Evolutionary conservation across 2,329 filamentous ascomycete genomes (phyloP).

Genomic region (Fusarium temperatum): DNA sequence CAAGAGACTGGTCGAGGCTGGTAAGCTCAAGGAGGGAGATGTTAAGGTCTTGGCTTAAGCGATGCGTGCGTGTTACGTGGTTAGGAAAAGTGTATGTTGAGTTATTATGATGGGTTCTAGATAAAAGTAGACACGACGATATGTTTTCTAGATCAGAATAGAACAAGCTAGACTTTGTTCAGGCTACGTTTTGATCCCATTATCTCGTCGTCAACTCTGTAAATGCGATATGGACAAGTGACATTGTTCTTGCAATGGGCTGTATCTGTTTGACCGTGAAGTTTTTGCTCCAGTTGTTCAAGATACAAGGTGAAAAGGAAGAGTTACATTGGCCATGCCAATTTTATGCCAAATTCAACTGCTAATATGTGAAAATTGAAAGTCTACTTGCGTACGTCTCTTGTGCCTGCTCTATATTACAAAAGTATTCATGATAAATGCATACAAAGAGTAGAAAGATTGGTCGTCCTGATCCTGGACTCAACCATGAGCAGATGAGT

Average conservation of each 20-base stretch:
- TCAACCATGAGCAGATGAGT: not conserved
- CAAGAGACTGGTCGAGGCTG: constrained; percentile 78
- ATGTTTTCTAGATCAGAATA: constrained; percentile 30
- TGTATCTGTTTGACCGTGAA: not conserved
- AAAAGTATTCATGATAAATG: not conserved
- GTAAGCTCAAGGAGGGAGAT: constrained; percentile 88
- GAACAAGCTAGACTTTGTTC: constrained; percentile 9
- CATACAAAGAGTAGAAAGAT: not conserved
- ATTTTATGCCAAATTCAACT: not conserved
- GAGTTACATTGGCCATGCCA: not conserved
- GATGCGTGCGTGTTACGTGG: not conserved
- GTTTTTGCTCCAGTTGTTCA: not conserved
- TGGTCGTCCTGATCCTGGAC: not conserved
- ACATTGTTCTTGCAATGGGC: not conserved
- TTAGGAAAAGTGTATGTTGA: not conserved
- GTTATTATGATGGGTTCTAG: constrained; percentile 31
- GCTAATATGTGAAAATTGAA: not conserved
- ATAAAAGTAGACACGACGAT: constrained; percentile 35
- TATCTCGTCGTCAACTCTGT: not conserved
- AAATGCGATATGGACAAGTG: not conserved
- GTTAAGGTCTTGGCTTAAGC: constrained; percentile 68
- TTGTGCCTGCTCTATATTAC: not conserved
- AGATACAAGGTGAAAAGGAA: not conserved
- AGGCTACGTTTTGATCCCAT: not conserved
- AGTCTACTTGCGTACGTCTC: not conserved